phyloP scores from a whole-genome alignment of 495 filamentous ascomycete species.

The Tuber microsphaerosporum region DNA sequence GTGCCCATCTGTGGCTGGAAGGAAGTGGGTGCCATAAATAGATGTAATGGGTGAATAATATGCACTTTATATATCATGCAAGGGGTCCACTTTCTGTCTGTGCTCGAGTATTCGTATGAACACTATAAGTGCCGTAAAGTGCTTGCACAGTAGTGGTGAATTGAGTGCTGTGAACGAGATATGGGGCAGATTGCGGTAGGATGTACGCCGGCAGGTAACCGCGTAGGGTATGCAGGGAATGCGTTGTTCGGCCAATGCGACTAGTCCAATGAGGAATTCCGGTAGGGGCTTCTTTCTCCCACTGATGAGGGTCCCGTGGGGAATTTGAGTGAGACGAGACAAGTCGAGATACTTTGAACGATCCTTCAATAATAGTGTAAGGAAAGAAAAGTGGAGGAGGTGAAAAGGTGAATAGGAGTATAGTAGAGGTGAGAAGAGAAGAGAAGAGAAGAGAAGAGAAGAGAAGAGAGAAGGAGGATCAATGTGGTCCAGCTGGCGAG shows the following conservation, averaged over 20 bases:
- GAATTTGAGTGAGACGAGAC: not conserved
- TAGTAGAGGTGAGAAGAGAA: not conserved
- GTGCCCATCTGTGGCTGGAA: not conserved
- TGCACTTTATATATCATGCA: not conserved
- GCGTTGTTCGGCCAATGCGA: not conserved
- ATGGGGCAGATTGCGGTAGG: not conserved
- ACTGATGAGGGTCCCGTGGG: not conserved
- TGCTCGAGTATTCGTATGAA: not conserved
- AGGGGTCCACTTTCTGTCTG: not conserved
- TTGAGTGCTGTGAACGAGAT: not conserved
- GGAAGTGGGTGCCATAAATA: not conserved
- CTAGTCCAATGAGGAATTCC: not conserved
- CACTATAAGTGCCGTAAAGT: not conserved
- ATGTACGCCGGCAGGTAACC: not conserved
- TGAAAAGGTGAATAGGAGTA: not conserved
- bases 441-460: not conserved
- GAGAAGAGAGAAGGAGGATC: not conserved
- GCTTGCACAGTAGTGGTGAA: not conserved
- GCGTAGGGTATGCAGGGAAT: slow-evolving; percentile 1
- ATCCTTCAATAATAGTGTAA: not conserved
- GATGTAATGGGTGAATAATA: not conserved
- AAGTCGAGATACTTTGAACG: not conserved
- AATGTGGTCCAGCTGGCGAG: not conserved
- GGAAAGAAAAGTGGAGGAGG: not conserved
- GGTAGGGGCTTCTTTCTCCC: not conserved